Percentiles rank a stretch among this genome's conserved stretches.
Conservation (phyloP, 2,329 filamentous ascomycete species). For the Fonsecaea pedrosoi region DNA sequence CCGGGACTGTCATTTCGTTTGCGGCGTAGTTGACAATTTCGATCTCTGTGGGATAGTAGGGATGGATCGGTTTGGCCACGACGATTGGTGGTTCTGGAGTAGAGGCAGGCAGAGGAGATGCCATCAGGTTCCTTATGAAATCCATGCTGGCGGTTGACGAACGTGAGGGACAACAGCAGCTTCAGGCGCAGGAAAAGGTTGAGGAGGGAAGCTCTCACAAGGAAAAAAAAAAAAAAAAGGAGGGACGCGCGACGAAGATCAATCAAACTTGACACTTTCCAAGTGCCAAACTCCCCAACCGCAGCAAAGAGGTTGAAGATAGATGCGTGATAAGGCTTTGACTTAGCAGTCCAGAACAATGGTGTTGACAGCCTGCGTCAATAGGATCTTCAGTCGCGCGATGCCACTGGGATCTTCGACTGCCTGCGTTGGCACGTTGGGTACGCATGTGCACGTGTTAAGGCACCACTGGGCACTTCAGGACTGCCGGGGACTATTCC, state of each 20-base stretch:
- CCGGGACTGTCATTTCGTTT: slow-evolving; percentile 67
- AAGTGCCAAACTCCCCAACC: slow-evolving; percentile 10
- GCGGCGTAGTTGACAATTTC: slow-evolving; percentile 68
- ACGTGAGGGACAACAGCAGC: background rate
- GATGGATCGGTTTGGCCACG: slow-evolving; percentile 56
- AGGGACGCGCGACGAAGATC: background rate
- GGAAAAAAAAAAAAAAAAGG: background rate
- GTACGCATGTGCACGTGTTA: background rate
- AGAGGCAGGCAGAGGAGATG: background rate
- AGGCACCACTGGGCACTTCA: background rate
- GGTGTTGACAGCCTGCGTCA: background rate
- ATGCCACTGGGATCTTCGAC: background rate
- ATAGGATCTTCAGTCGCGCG: background rate
- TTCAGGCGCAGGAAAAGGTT: background rate
- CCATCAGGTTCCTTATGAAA: slow-evolving; percentile 22
- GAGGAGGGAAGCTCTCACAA: background rate
- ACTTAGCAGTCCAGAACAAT: background rate
- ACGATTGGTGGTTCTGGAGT: slow-evolving; percentile 9
- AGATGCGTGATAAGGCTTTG: background rate
- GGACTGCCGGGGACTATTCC: background rate
- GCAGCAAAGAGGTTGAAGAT: slow-evolving; percentile 7
- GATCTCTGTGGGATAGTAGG: slow-evolving; percentile 73
- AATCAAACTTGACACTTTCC: background rate
- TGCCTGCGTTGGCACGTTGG: background rate
- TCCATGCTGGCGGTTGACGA: slow-evolving; percentile 19